Base-by-base conservation (phyloP, 1,284 basidiomycete species). In the Serendipita sp. region DNA sequence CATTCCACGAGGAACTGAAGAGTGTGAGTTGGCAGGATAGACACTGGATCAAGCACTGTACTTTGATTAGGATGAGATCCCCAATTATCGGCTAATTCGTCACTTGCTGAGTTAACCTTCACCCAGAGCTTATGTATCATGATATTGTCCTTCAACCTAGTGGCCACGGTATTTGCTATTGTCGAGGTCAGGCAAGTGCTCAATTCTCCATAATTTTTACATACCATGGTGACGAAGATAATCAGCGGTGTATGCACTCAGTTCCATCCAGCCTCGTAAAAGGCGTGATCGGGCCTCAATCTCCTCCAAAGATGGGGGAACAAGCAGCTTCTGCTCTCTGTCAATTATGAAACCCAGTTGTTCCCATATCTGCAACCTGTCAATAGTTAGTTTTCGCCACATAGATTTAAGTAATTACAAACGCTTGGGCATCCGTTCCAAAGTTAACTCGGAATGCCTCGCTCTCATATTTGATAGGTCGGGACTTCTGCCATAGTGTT, bases 31-130 rank as follows among this genome's bases (percentile, higher is more conserved):
- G 22, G 32, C 3, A 30, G 5, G 32, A 17, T 22, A 50, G 50
- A 49, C 44, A 17, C 1, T 50, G 64, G 0, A 5, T 41, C 12
- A 17, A 49, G 55, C 1, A 12, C 72, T 82, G 65, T 67, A 88
- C 87, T 82, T 71, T 89, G 87, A 64, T 84, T 82, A 38, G 82
- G 79, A 71, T 90, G 86, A 2, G 87, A 85, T 10, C 87, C 88
- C 63, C 89, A 79, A 0, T 77, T 84, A 47, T 71, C 76, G 70
- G 87, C 86, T 70, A 84, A 83, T 75, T 81, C 78, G 67, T 88
- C 87, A 38, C 85, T 76, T 5, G 76, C 83, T 66, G 74, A 77
- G 43, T 85, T 80, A 34, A 83, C 72, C 63, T 78, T 80, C 6
- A 87, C 80, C 72, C 75, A 77, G 3, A 77, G 64, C 55, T 67